These are phyloP conservation scores for Chaetomiaceae sp. DNA, from an alignment of 2,329 filamentous ascomycete genomes.

Conservation along the genomic window DNA sequence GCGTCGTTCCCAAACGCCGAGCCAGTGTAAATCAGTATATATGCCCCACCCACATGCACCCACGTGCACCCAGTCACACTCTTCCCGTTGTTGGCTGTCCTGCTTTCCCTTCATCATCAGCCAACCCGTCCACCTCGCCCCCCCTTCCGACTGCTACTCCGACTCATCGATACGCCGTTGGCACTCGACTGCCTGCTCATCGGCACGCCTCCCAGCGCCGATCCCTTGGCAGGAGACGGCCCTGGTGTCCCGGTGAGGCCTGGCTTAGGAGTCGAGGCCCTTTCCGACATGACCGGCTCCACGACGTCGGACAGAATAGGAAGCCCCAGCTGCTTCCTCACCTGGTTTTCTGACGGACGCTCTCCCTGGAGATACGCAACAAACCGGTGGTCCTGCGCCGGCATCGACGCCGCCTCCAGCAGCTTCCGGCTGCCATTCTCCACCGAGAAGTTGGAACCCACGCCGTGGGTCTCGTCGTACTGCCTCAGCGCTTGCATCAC, in stretches of 20 bases:
- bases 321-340: conserved; percentile 49
- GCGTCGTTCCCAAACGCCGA: background rate
- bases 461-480: conserved; percentile 50
- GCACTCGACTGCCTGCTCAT: conserved; percentile 54
- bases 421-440: conserved; percentile 51
- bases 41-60: conserved; percentile 2
- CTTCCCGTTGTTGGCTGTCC: background rate
- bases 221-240: conserved; percentile 31
- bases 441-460: conserved; percentile 53
- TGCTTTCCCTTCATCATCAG: background rate
- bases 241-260: conserved; percentile 25
- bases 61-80: background rate
- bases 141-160: conserved; percentile 47
- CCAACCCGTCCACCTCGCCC: conserved; percentile 26
- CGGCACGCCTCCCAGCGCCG: conserved; percentile 44
- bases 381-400: conserved; percentile 45
- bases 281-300: conserved; percentile 21
- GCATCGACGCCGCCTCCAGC: conserved; percentile 51
- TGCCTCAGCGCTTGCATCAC: conserved; percentile 56
- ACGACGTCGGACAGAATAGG: conserved; percentile 31
- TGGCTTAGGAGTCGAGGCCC: conserved; percentile 25
- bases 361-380: conserved; percentile 45
- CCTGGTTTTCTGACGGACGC: conserved; percentile 45
- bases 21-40: background rate
- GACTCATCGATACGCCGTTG: conserved; percentile 31